Evolutionary conservation across 805 yeast genomes (phyloP).

Genomic region (Ascoidea rubescens): DNA sequence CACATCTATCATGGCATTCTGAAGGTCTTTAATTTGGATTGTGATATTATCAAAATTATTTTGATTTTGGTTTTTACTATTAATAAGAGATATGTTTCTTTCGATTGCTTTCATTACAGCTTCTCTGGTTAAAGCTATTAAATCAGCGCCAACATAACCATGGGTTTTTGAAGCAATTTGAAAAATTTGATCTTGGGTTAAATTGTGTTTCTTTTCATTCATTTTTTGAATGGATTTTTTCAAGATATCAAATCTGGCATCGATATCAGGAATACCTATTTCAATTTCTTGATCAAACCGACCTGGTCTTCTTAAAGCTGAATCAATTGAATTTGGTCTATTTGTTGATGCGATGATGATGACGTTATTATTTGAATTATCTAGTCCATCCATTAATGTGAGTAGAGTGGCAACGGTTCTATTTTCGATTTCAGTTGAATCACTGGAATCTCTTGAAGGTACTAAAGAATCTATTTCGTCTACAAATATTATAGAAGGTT

Average conservation of each 20-base stretch:
- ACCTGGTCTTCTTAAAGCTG: constrained; percentile 75
- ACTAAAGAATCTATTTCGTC: constrained; percentile 92
- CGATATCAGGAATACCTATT: constrained; percentile 82
- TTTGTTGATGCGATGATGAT: constrained; percentile 63
- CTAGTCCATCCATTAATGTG: constrained; percentile 71
- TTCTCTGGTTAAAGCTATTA: constrained; percentile 78
- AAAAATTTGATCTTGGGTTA: constrained; percentile 43
- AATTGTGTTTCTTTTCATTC: constrained; percentile 26
- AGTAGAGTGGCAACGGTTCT: constrained; percentile 82
- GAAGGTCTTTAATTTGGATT: constrained; percentile 45
- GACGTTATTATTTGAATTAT: constrained; percentile 49
- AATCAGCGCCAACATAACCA: constrained; percentile 96
- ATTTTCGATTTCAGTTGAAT: constrained; percentile 80
- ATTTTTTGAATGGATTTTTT: constrained; percentile 42
- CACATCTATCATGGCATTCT: constrained; percentile 59
- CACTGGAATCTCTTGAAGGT: constrained; percentile 74
- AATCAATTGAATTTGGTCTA: constrained; percentile 53
- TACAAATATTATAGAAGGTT: constrained; percentile 77
- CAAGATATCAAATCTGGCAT: constrained; percentile 64
- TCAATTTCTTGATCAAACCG: constrained; percentile 84
- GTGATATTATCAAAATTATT: constrained; percentile 23
- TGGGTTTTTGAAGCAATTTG: constrained; percentile 67
- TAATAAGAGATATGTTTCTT: constrained; percentile 28
- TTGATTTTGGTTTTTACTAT: constrained; percentile 12
- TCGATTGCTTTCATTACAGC: constrained; percentile 75